Evolutionary conservation across 768 basidiomycete genomes (phyloP), one percentile per base, ranked within the genome.

Genomic region (Favolaschia claudopus): DNA sequence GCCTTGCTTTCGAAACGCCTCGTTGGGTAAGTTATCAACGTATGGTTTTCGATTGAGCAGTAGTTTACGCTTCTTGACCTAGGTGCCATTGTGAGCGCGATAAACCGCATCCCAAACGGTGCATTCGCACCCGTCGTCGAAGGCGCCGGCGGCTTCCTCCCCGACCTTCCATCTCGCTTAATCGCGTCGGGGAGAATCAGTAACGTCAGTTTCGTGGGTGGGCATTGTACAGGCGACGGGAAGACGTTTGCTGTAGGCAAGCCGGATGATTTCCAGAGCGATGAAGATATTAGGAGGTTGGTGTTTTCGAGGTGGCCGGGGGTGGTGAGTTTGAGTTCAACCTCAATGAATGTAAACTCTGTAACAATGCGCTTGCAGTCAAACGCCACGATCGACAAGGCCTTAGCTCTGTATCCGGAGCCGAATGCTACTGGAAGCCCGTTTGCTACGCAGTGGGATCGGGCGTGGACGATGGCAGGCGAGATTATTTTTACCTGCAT

Each of bases 401-500:
- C 73, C 25, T 44, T 80, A 42, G 68, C 67, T 13, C 54, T 81
- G 17, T 81, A 81, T 63, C 78, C 78, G 8, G 57, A 69, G 20
- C 76, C 79, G 5, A 69, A 65, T 17, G 56, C 68, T 0, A 36
- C 69, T 10, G 76, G 73, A 32, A 77, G 76, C 61, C 72, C 74
- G 5, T 80, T 78, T 53, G 60, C 69, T 10, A 76, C 76, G 4
- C 68, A 80, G 43, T 81, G 71, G 55, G 79, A 81, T 27, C 72
- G 77, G 19, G 77, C 77, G 5, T 72, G 67, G 44, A 72, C 75
- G 2, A 79, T 81, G 63, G 77, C 75, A 27, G 77, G 77, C 13
- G 77, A 81, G 8, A 74, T 75, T 0, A 67, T 78, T 8, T 80
- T 80, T 57, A 75, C 75, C 10, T 81, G 79, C 77, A 77, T 81